Evolutionary conservation across 768 basidiomycete genomes (phyloP).

Genomic region (Piloderma croceum): DNA sequence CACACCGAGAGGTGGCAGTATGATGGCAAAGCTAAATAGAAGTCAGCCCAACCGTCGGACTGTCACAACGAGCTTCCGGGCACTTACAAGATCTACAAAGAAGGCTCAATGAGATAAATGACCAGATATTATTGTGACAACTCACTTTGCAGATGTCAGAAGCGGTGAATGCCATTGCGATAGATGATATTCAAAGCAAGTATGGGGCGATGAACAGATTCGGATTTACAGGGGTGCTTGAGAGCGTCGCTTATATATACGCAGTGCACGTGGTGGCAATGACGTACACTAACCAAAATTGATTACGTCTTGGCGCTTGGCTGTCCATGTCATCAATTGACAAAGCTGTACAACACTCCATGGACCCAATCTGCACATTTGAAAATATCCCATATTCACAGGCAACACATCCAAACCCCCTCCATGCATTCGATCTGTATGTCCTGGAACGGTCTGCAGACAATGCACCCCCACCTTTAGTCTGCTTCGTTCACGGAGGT

Average conservation of each 20-base stretch:
- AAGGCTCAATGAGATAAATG: constrained; percentile 2
- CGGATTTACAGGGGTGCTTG: too few species aligned
- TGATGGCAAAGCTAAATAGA: constrained; percentile 55
- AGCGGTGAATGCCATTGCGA: constrained; percentile 60
- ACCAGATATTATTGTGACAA: constrained; percentile 8
- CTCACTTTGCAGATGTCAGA: constrained; percentile 77
- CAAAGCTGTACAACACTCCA: too few species aligned
- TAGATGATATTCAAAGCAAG: constrained; percentile 10
- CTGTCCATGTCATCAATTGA: too few species aligned
- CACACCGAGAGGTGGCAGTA: constrained; percentile 81
- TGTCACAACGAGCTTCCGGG: constrained; percentile 1
- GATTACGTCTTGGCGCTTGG: too few species aligned
- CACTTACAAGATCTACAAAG: constrained; percentile 40
- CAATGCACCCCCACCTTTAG: constrained; percentile 30
- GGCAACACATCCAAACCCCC: constrained; percentile 20
- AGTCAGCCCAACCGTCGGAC: constrained; percentile 11
- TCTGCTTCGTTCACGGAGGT: constrained; percentile 79
- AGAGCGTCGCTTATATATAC: too few species aligned
- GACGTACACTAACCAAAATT: too few species aligned
- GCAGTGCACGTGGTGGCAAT: too few species aligned
- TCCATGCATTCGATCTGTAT: constrained; percentile 55
- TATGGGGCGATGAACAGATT: too few species aligned
- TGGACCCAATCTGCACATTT: constrained; percentile 9
- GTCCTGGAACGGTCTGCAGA: too few species aligned
- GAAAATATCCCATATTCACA: constrained; percentile 33